Base-by-base conservation (phyloP, 2,329 filamentous ascomycete species). In the Niveomyces coronatus region DNA sequence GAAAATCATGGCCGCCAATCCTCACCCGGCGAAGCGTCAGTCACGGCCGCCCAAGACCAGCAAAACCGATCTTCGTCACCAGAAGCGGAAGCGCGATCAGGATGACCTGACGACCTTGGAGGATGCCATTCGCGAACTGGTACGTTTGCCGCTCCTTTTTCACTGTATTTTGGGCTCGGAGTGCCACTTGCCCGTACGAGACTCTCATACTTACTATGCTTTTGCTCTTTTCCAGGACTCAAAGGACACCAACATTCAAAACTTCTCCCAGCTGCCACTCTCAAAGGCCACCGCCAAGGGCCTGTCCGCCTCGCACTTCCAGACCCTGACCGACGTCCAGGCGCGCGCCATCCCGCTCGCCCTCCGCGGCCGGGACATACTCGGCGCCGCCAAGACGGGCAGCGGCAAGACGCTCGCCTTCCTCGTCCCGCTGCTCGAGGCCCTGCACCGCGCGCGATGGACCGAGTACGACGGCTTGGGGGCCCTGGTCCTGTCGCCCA, bases 371-470 rank as follows among this genome's bases (percentile, higher is more conserved):
- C 68, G 69, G 42, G 91, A 98, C 57, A 84, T 98, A 28, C 77
- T 98, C 28, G 91, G 88, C 29, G 91, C 91, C 5, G 91, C 91
- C 28, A 95, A 94, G 63, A 96, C 89, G 0, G 89, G 89, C 36
- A 93, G 85, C 55, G 89, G 89, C 53, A 96, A 96, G 67, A 96
- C 89, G 0, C 70, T 98, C 17, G 85, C 91, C 1, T 98, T 98
- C 57, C 64, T 98, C 7, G 67, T 96, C 3, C 91, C 91, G 1
- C 81, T 96, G 0, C 73, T 98, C 35, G 91, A 98, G 61, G 93
- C 89, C 52, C 72, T 98, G 3, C 91, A 94, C 59, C 79, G 87
- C 36, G 76, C 79, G 40, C 84, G 81, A 70, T 95, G 88, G 80
- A 84, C 91, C 13, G 85, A 94, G 51, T 73, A 79, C 49, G 91